A percentile compares a stretch with the other conserved stretches of the same genome.
These are phyloP conservation scores for Phytopythium mirpurense DNA, from an alignment of 352 stramenopile genomes.

Conservation along the genomic window DNA sequence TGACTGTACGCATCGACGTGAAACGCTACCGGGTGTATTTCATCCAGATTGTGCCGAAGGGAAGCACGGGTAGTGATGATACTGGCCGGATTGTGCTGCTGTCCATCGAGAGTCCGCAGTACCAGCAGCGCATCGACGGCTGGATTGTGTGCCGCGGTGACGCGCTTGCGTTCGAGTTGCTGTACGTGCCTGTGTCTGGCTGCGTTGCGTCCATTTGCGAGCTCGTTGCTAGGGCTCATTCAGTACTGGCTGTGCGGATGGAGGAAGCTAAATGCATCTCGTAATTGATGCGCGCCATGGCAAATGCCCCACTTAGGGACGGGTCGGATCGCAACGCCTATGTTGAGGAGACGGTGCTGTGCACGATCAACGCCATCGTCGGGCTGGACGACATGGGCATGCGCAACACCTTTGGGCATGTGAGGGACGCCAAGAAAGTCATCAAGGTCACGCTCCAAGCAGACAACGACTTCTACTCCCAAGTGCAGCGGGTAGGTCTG, in stretches of 20 bases:
- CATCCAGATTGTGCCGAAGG: too few species aligned
- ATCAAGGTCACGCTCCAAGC: slow-evolving; percentile 85
- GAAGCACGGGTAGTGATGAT: not conserved
- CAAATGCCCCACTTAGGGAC: slow-evolving; percentile 15
- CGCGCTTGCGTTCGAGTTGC: slow-evolving; percentile 26
- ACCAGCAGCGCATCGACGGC: slow-evolving; percentile 53
- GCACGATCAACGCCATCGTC: slow-evolving; percentile 49
- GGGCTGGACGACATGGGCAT: slow-evolving; percentile 27
- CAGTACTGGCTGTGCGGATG: too few species aligned
- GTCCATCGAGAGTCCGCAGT: slow-evolving; percentile 89
- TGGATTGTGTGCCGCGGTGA: slow-evolving; percentile 18
- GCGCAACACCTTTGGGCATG: slow-evolving; percentile 14
- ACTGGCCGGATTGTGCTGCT: slow-evolving; percentile 19
- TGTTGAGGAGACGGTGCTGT: slow-evolving; percentile 89
- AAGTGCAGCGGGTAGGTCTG: slow-evolving; percentile 50
- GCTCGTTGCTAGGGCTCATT: too few species aligned
- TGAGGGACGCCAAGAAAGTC: slow-evolving; percentile 13
- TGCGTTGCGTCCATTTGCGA: not conserved
- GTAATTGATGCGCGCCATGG: too few species aligned
- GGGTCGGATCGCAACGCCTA: slow-evolving; percentile 76
- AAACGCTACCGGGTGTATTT: too few species aligned
- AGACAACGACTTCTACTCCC: slow-evolving; percentile 98
- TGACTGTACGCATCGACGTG: not conserved
- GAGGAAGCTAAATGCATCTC: too few species aligned
- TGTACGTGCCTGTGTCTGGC: slow-evolving; percentile 10